phyloP scores from a whole-genome alignment of 345 rosid genomes.

The Syzygium aromaticum region DNA sequence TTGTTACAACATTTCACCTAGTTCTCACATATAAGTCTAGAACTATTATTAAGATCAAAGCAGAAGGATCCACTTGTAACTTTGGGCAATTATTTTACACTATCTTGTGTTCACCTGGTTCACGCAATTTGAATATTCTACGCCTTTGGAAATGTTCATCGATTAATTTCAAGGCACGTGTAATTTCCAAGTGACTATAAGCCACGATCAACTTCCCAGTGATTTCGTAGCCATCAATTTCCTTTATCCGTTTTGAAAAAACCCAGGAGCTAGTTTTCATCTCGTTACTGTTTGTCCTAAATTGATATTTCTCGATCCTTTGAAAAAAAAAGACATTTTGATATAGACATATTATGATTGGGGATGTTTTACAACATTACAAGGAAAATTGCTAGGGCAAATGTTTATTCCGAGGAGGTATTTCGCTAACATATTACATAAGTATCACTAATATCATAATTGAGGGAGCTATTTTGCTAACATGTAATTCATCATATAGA shows the following conservation, averaged over 20 bases:
- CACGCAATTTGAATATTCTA: background rate
- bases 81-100: background rate
- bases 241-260: background rate
- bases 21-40: background rate
- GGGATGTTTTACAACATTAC: background rate
- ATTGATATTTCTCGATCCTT: background rate
- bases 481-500: background rate
- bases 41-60: background rate
- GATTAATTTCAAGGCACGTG: background rate
- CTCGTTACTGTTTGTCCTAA: background rate
- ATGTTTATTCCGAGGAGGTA: background rate
- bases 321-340: background rate
- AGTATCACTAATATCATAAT: background rate
- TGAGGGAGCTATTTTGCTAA: background rate
- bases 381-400: background rate
- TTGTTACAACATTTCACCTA: background rate
- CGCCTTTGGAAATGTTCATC: background rate
- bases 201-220: background rate
- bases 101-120: background rate
- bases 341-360: background rate
- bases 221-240: background rate
- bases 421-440: background rate
- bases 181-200: background rate
- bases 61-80: background rate
- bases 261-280: background rate